A percentile compares a stretch with the other conserved stretches of the same genome.
phyloP scores from a whole-genome alignment of 2,329 filamentous ascomycete genomes.

The Pseudopithomyces maydicus region DNA sequence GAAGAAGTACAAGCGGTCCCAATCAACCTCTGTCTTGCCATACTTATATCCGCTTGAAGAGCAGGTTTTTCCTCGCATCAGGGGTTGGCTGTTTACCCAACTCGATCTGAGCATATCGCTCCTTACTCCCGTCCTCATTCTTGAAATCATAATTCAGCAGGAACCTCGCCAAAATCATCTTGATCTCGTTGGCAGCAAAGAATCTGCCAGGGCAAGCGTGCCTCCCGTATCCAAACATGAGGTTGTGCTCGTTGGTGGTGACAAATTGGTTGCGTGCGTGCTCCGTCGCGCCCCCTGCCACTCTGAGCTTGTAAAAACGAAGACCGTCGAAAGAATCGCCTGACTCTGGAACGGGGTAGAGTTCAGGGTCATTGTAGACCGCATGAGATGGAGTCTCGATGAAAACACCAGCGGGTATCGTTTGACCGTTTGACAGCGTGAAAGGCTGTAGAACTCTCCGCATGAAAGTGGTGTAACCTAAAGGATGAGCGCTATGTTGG shows the following conservation, averaged over 20 bases:
- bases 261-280: slow-evolving; percentile 38
- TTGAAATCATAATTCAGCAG: slow-evolving; percentile 34
- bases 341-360: slow-evolving; percentile 28
- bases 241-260: slow-evolving; percentile 24
- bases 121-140: slow-evolving; percentile 19
- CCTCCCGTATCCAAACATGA: slow-evolving; percentile 33
- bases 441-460: slow-evolving; percentile 59
- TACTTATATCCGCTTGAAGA: slow-evolving; percentile 12
- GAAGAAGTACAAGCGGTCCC: too few species aligned
- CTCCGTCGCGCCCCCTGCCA: slow-evolving; percentile 22
- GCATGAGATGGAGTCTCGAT: slow-evolving; percentile 38
- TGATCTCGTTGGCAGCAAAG: slow-evolving; percentile 39
- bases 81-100: slow-evolving; percentile 4
- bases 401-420: slow-evolving; percentile 42
- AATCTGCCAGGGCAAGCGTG: slow-evolving; percentile 38
- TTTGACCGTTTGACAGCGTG: slow-evolving; percentile 60
- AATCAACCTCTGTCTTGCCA: neutral
- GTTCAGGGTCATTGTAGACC: slow-evolving; percentile 27
- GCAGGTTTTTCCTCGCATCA: slow-evolving; percentile 11
- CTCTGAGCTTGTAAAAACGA: slow-evolving; percentile 36
- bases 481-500: neutral
- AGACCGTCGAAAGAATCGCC: slow-evolving; percentile 37
- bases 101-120: slow-evolving; percentile 21
- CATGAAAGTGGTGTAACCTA: slow-evolving; percentile 49
- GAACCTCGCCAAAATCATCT: slow-evolving; percentile 31